Conservation (phyloP, 805 yeast species). For the Candida odintsovae region DNA sequence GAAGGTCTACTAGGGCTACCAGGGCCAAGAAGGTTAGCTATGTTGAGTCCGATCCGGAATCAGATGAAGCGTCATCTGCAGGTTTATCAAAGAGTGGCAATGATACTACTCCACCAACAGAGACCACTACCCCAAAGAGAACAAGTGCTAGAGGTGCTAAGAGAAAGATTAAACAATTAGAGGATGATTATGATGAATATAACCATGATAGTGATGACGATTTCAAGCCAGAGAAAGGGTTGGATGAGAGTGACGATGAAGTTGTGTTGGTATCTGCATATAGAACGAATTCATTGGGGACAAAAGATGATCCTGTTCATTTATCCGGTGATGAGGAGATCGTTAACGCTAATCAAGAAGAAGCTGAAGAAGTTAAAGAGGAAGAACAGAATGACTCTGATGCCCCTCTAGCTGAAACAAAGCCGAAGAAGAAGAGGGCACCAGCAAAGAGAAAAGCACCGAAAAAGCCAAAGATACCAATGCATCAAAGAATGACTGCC, state of each 20-base stretch:
- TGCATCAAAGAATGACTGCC: conserved; percentile 63
- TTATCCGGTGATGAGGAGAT: conserved; percentile 11
- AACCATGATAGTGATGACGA: conserved; percentile 25
- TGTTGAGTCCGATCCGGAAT: conserved; percentile 5
- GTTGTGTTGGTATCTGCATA: conserved; percentile 9
- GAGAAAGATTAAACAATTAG: conserved; percentile 19
- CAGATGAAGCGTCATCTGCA: conserved; percentile 4
- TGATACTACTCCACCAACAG: conserved; percentile 7
- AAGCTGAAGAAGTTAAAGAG: conserved; percentile 10
- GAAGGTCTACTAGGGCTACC: neutral
- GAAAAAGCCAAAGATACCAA: conserved; percentile 51
- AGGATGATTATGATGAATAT: conserved; percentile 31
- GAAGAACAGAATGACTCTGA: conserved; percentile 21
- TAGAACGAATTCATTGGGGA: conserved; percentile 2
- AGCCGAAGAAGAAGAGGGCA: conserved; percentile 11
- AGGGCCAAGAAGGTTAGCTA: conserved; percentile 1
- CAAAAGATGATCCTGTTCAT: conserved; percentile 14
- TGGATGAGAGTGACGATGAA: conserved; percentile 24
- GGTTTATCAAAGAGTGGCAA: conserved; percentile 1
- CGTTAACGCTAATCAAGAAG: neutral
- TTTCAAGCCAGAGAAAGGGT: neutral
- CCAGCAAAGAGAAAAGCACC: conserved; percentile 16
- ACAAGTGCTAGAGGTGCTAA: conserved; percentile 23
- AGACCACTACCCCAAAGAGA: conserved; percentile 5
- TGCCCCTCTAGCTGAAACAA: conserved; percentile 23